Percentiles rank a stretch among this genome's conserved stretches.
phyloP scores from a whole-genome alignment of 2,329 filamentous ascomycete species.

The Botrytis byssoidea region DNA sequence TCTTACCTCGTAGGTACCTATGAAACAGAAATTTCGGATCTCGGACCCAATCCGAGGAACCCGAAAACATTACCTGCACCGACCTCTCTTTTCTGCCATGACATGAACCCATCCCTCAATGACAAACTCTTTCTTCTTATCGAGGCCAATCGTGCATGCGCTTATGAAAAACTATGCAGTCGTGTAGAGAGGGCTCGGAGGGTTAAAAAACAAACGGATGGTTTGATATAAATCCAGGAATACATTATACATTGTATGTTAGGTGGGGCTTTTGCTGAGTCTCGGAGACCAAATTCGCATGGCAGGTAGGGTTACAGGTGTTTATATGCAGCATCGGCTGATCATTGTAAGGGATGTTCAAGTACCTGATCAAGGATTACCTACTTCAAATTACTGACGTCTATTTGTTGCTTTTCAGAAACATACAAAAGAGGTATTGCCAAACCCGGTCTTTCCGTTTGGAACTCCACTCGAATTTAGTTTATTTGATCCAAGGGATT shows the following conservation, averaged over 20 bases:
- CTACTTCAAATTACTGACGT: background rate
- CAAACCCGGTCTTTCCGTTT: conserved; percentile 14
- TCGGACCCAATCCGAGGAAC: background rate
- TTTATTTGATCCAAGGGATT: conserved; percentile 6
- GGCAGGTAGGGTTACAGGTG: background rate
- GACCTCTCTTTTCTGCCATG: background rate
- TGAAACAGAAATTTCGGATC: background rate
- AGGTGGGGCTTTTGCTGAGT: background rate
- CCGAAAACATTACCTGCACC: background rate
- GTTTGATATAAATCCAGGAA: background rate
- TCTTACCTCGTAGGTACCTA: background rate
- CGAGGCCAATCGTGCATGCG: background rate
- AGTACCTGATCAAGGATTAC: conserved; percentile 1
- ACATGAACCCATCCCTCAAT: background rate
- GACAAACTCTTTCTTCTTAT: background rate
- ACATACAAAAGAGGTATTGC: background rate
- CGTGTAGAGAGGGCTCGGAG: background rate
- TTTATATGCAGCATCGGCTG: conserved; percentile 8
- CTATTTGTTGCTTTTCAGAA: conserved; percentile 1
- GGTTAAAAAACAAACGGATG: background rate
- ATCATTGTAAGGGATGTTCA: conserved; percentile 4
- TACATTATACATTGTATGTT: background rate
- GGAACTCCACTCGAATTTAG: background rate
- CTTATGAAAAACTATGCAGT: background rate
- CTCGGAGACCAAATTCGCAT: background rate